Evolutionary conservation across 176 grass and related monocot species (phyloP).

Genomic region (Triticum aestivum): IWGSC_CS_RefSeq_v2.1 NC_057809.1:460958921-460959420

Average conservation of each 20-base stretch:
- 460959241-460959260: not conserved
- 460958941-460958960: no score
- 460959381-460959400: no score
- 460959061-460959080: not conserved
- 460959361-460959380: not conserved
- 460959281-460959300: not conserved
- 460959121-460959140: conserved; percentile 26
- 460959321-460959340: no score
- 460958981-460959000: no score
- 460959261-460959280: not conserved
- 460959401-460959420: not conserved
- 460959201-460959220: conserved; percentile 10
- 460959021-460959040: not conserved
- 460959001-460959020: no score
- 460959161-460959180: not conserved
- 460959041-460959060: not conserved
- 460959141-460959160: not conserved
- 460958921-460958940: not conserved
- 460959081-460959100: conserved; percentile 26
- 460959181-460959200: not conserved
- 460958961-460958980: not conserved
- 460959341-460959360: not conserved
- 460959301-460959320: not conserved
- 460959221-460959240: not conserved
- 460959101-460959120: not conserved